Conservation (phyloP, 768 basidiomycete genomes). For the Boletus bicolor region DNA sequence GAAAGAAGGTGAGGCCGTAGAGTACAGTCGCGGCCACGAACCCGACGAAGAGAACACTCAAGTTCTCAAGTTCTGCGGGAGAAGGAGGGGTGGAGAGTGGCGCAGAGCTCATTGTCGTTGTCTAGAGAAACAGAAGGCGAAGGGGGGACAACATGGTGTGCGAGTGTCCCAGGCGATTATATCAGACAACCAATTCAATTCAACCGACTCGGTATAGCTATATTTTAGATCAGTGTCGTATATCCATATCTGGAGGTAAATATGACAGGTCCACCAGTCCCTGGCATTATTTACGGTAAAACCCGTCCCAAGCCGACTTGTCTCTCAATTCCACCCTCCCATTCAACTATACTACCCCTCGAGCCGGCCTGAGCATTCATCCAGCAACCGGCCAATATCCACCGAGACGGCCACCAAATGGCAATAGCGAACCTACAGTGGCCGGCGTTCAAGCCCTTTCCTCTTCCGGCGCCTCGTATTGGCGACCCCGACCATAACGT, state of each 20-base stretch:
- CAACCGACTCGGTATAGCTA: neutral
- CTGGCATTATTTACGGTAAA: no score
- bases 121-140: neutral
- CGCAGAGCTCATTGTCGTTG: conserved; percentile 16
- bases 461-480: neutral
- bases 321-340: neutral
- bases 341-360: neutral
- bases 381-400: neutral
- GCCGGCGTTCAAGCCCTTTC: neutral
- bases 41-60: conserved; percentile 26
- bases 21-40: conserved; percentile 26
- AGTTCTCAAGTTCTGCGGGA: conserved; percentile 23
- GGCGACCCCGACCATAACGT: neutral
- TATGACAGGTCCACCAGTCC: neutral
- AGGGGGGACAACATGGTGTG: neutral
- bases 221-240: neutral
- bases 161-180: neutral
- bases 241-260: conserved; percentile 2
- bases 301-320: no score
- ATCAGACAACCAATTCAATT: conserved; percentile 7
- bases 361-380: neutral
- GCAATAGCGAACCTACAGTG: neutral
- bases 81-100: conserved; percentile 7
- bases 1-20: conserved; percentile 36
- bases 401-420: neutral